Conservation (phyloP, 768 basidiomycete genomes). For the Lactarius deliciosus region DNA sequence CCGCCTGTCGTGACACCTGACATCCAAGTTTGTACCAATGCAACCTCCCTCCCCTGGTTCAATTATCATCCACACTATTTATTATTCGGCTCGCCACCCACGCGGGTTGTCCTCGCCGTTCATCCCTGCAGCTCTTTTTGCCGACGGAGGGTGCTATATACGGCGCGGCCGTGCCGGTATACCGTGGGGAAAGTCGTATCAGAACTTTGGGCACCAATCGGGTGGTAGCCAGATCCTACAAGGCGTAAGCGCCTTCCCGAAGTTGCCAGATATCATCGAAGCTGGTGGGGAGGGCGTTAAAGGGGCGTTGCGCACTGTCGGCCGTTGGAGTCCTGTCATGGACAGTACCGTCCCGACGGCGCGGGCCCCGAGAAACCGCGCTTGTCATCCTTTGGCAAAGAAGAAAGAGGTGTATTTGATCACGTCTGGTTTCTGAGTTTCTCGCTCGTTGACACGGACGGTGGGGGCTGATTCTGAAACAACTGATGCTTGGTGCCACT, state of each 20-base stretch:
- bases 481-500: constrained; percentile 27
- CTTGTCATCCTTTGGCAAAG: constrained; percentile 3
- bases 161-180: constrained; percentile 9
- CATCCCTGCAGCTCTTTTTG: neutral
- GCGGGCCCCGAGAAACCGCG: constrained; percentile 24
- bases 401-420: constrained; percentile 19
- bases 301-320: constrained; percentile 19
- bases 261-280: constrained; percentile 23
- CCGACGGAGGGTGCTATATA: constrained; percentile 20
- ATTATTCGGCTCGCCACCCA: constrained; percentile 2
- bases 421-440: neutral
- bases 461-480: constrained; percentile 28
- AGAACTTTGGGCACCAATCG: constrained; percentile 27
- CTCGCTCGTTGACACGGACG: constrained; percentile 20
- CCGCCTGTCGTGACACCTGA: constrained; percentile 20
- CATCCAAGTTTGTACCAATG: neutral
- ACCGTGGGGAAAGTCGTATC: constrained; percentile 26
- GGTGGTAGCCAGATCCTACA: constrained; percentile 27
- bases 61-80: neutral
- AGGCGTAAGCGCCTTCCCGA: constrained; percentile 26
- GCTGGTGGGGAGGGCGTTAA: constrained; percentile 16
- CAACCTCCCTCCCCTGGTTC: neutral
- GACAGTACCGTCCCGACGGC: neutral
- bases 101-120: constrained; percentile 1
- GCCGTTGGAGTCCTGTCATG: constrained; percentile 10